Conservation (phyloP, 495 filamentous ascomycete species). For the Penicillium egyptiacum region DNA sequence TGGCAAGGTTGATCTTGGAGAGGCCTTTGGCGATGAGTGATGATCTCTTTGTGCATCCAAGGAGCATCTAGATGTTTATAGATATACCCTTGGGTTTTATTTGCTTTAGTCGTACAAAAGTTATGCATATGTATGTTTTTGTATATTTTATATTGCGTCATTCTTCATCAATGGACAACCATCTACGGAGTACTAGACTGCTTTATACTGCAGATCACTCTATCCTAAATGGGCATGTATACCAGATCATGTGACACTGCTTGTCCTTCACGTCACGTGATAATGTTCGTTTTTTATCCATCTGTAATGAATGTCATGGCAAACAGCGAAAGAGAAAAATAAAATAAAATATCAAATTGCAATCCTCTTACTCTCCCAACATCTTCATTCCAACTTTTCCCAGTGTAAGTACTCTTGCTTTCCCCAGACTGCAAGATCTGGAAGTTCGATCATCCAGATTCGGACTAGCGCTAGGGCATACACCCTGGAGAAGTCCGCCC, state of each 20-base stretch:
- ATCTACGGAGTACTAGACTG: neutral
- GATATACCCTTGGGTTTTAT: constrained; percentile 29
- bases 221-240: constrained; percentile 8
- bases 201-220: constrained; percentile 1
- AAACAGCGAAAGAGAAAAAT: neutral
- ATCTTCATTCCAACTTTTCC: neutral
- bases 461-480: constrained; percentile 22
- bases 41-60: constrained; percentile 23
- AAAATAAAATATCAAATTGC: neutral
- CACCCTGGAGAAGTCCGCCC: constrained; percentile 7
- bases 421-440: constrained; percentile 13
- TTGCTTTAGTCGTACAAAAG: constrained; percentile 26
- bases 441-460: constrained; percentile 13
- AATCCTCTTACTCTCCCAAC: neutral
- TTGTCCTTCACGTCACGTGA: constrained; percentile 8
- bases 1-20: constrained; percentile 83
- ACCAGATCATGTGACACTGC: constrained; percentile 6
- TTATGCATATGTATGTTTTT: constrained; percentile 16
- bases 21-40: constrained; percentile 56
- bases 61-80: constrained; percentile 27
- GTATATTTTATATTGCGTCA: constrained; percentile 10
- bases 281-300: neutral
- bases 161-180: neutral
- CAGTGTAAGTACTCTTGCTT: neutral
- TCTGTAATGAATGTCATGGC: neutral